Evolutionary conservation across 140 eudicot genomes (phyloP).

Genomic region (Senecio squalidus): DNA sequence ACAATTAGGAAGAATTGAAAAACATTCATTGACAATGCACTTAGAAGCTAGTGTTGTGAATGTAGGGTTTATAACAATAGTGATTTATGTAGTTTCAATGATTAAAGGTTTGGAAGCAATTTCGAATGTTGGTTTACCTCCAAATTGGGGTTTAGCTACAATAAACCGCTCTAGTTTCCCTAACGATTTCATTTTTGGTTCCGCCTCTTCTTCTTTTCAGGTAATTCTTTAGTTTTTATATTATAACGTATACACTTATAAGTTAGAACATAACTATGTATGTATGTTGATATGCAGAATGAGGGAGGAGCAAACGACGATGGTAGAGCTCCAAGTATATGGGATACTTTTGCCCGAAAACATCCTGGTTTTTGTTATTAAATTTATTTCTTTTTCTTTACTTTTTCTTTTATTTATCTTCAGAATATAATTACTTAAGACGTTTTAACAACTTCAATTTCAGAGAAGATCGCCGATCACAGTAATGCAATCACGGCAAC

Average conservation of each 20-base stretch:
- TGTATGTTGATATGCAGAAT: constrained; percentile 16
- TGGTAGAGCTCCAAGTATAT: constrained; percentile 47
- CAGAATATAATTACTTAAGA: not conserved
- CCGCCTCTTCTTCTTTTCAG: constrained; percentile 53
- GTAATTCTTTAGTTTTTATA: constrained; percentile 1
- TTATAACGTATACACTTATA: not conserved
- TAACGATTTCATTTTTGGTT: constrained; percentile 42
- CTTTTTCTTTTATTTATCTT: not conserved
- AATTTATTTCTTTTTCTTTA: not conserved
- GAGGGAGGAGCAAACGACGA: constrained; percentile 50
- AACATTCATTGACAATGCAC: constrained; percentile 16
- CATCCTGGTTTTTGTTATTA: constrained; percentile 28
- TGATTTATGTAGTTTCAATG: constrained; percentile 10
- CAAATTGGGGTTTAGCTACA: constrained; percentile 26
- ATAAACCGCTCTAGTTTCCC: constrained; percentile 53
- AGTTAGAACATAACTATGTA: not conserved
- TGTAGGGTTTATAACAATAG: not conserved
- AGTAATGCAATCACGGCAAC: constrained; percentile 29
- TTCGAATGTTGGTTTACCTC: constrained; percentile 32
- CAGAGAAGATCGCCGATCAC: constrained; percentile 36
- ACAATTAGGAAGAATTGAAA: not conserved
- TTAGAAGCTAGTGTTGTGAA: constrained; percentile 6
- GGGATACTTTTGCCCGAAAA: constrained; percentile 38
- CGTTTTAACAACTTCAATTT: not conserved
- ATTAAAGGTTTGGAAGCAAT: constrained; percentile 26